Evolutionary conservation across 2,329 filamentous ascomycete species (phyloP).

Genomic region (Raffaelea deltoideospora): DNA sequence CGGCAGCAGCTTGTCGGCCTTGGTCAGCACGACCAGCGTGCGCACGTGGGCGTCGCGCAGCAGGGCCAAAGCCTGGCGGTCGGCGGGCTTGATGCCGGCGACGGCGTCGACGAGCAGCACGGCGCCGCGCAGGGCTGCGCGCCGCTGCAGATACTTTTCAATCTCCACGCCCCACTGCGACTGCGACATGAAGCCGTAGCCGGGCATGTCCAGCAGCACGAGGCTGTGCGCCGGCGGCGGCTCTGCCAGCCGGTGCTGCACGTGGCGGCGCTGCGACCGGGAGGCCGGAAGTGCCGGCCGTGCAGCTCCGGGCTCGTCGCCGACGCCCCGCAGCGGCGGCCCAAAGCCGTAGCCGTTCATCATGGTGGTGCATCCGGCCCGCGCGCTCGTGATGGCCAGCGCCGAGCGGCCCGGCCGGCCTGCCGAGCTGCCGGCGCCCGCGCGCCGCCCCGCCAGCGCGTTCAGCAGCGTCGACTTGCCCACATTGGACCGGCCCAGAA

Average conservation of each 20-base stretch:
- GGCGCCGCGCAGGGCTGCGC: conserved; percentile 32
- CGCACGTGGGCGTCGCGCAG: conserved; percentile 28
- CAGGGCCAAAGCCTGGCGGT: conserved; percentile 29
- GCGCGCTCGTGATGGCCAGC: conserved; percentile 32
- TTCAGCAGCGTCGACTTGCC: conserved; percentile 86
- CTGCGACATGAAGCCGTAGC: conserved; percentile 20
- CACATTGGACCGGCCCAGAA: conserved; percentile 78
- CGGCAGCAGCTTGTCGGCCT: conserved; percentile 33
- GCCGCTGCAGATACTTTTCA: conserved; percentile 30
- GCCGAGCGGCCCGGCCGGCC: conserved; percentile 25
- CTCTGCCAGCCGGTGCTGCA: conserved; percentile 14
- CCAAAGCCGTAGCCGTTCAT: conserved; percentile 44
- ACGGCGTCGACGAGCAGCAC: conserved; percentile 38
- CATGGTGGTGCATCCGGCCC: conserved; percentile 35
- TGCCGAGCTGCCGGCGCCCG: conserved; percentile 16
- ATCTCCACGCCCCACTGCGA: conserved; percentile 38
- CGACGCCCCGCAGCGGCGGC: conserved; percentile 14
- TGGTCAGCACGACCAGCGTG: conserved; percentile 38
- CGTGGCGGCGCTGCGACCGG: conserved; percentile 9
- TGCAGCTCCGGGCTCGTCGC: conserved; percentile 4
- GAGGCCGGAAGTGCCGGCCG: conserved; percentile 4
- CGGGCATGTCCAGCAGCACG: conserved; percentile 23
- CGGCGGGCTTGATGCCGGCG: conserved; percentile 32
- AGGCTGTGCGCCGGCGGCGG: conserved; percentile 29
- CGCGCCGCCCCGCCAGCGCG: conserved; percentile 43